A percentile compares a stretch with the other conserved stretches of the same genome.
Evolutionary conservation across 2,329 filamentous ascomycete species (phyloP).

Genomic region (Hymenotorrendiella dingleyae): DNA sequence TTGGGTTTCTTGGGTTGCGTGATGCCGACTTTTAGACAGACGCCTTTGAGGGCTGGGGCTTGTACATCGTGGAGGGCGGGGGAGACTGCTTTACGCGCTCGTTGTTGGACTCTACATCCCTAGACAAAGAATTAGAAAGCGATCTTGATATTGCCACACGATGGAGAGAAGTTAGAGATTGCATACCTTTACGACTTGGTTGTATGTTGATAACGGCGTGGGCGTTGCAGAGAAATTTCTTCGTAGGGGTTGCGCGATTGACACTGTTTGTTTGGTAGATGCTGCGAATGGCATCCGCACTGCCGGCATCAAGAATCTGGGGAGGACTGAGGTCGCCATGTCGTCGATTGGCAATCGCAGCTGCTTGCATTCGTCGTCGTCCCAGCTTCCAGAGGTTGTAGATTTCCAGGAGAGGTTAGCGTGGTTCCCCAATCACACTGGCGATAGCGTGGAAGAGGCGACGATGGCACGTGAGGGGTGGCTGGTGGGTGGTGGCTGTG

Average conservation of each 20-base stretch:
- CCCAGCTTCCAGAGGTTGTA: background rate
- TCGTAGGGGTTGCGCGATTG: constrained; percentile 5
- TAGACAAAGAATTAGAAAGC: constrained; percentile 9
- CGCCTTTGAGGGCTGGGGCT: constrained; percentile 84
- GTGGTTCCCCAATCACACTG: too few relatives aligned
- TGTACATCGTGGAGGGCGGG: constrained; percentile 67
- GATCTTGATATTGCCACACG: background rate
- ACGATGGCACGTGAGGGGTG: too few relatives aligned
- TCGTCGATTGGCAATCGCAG: constrained; percentile 2
- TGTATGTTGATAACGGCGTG: constrained; percentile 25
- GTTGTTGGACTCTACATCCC: constrained; percentile 73
- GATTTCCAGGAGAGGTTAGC: background rate
- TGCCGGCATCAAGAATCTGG: constrained; percentile 18
- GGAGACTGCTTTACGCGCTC: constrained; percentile 78
- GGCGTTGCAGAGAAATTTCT: constrained; percentile 29
- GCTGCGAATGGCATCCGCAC: constrained; percentile 11
- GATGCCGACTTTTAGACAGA: constrained; percentile 89
- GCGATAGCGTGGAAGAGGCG: too few relatives aligned
- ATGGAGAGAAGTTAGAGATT: background rate
- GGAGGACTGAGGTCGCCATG: constrained; percentile 19
- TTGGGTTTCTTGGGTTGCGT: constrained; percentile 98
- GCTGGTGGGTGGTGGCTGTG: too few relatives aligned
- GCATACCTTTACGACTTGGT: constrained; percentile 27
- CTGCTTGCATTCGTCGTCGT: background rate
- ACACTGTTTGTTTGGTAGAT: constrained; percentile 1